Base-by-base conservation (phyloP, 2,329 filamentous ascomycete species). In the Sporothrix euskadiensis region DNA sequence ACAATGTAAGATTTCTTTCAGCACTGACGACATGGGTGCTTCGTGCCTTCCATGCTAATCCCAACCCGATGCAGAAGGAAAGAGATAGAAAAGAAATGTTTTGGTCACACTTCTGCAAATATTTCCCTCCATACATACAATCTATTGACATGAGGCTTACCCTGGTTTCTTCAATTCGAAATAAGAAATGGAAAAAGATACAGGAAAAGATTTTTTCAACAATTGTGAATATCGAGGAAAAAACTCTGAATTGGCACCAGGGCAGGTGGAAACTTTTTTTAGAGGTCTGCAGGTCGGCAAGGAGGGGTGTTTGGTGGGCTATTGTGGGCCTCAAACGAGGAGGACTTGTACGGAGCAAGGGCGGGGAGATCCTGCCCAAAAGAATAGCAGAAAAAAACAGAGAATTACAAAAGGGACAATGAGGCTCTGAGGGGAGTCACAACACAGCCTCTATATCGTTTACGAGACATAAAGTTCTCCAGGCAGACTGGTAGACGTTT, bases 21-120 rank as follows among this genome's bases (percentile, higher is more conserved):
- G 22, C 61, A 47, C 35, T 19, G 22, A 47, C 39, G 61, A 47
- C 35, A 66, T 66, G 9, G 16, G 61, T 66, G 39, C 56, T 30
- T 47, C 32, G 61, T 47, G 22, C 61, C n/a, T 44, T 66, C 39
- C 39, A n/a, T 44, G 59, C 39, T 65, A 65, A 65, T 65, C 19
- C 59, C 6, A 65, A 44, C 26, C 19, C 59, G 9, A 65, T 44
- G 56, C 57, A 61, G 32, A 19, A 10, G 8, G 14, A 61, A 12
- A 10, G 22, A n/a, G 30, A 12, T 10, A 4, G 26, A 2, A 57
- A 6, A 32, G 19, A 14, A 19, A 54, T 59, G 30, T 7, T 39
- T 41, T 5, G 19, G 30, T 59, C 56, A 35, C 30, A n/a, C 30
- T 35, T n/a, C 30, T 47, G 22, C 61, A 66, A 8, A 7, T 8